phyloP scores from a whole-genome alignment of 371 early-diverging fungal species.

The Mortierella sp. region DNA sequence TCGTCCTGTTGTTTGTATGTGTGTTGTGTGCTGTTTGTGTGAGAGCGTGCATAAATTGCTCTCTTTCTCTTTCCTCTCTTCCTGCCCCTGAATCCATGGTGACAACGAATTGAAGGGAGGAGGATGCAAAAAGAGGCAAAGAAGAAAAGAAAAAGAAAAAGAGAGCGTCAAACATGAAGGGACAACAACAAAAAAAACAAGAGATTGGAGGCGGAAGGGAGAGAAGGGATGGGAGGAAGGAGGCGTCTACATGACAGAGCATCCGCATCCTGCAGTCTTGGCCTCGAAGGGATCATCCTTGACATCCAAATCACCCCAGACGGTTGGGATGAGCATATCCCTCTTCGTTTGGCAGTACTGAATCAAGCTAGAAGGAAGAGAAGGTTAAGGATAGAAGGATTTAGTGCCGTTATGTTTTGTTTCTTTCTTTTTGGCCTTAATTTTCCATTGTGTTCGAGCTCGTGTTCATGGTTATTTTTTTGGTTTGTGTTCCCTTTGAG shows the following conservation, averaged over 20 bases:
- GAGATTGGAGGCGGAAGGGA: neutral
- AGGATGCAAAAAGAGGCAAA: neutral
- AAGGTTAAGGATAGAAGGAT: neutral
- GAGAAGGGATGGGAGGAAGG: neutral
- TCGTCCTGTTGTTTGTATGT: neutral
- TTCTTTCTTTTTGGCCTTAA: too few species aligned
- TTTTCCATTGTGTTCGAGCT: too few species aligned
- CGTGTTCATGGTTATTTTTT: too few species aligned
- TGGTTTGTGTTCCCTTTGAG: too few species aligned
- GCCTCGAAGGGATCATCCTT: constrained; percentile 83
- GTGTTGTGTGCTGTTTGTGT: neutral
- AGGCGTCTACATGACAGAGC: constrained; percentile 40
- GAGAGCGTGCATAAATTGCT: constrained; percentile 14
- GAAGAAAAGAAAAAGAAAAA: constrained; percentile 3
- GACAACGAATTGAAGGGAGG: neutral
- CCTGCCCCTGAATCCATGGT: neutral
- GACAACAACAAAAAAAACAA: neutral
- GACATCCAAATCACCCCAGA: constrained; percentile 86
- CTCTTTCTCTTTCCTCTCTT: neutral
- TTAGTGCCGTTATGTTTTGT: neutral
- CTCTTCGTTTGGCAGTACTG: constrained; percentile 66
- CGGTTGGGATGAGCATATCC: constrained; percentile 84
- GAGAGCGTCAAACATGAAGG: neutral
- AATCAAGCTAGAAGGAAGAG: constrained; percentile 58
- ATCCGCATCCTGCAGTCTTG: constrained; percentile 44